Conservation (phyloP, 129 eudicot genomes). For the Saposhnikovia divaricata region DNA sequence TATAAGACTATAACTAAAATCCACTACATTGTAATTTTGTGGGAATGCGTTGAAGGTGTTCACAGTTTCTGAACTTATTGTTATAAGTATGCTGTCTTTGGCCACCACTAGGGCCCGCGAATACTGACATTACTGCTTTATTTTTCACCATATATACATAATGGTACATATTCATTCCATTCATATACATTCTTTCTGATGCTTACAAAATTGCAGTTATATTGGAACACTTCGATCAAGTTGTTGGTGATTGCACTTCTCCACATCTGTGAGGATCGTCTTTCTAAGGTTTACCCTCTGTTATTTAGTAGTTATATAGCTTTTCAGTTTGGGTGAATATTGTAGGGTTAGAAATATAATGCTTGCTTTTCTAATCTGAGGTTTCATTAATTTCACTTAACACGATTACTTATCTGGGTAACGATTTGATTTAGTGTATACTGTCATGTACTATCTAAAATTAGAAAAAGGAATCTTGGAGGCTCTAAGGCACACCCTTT, state of each 20-base stretch:
- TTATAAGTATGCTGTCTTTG: too few species aligned
- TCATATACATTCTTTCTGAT: slow-evolving; percentile 21
- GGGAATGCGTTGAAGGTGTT: background rate
- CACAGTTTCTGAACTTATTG: too few species aligned
- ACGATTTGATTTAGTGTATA: background rate
- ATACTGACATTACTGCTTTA: too few species aligned
- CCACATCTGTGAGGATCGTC: slow-evolving; percentile 97
- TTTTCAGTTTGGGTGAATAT: background rate
- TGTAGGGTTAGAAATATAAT: background rate
- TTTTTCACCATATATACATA: too few species aligned
- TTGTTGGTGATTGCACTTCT: slow-evolving; percentile 97
- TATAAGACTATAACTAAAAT: too few species aligned
- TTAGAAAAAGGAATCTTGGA: background rate
- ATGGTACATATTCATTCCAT: too few species aligned
- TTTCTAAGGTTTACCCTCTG: slow-evolving; percentile 74
- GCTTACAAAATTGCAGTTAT: slow-evolving; percentile 52
- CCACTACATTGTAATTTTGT: background rate
- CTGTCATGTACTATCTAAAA: background rate
- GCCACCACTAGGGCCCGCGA: too few species aligned
- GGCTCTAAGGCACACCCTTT: background rate
- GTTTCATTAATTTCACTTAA: background rate
- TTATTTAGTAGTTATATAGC: background rate
- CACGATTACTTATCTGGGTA: background rate
- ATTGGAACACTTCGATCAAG: slow-evolving; percentile 96
- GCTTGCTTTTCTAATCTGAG: background rate